phyloP scores from a whole-genome alignment of 805 yeast genomes.

The Nakazawaea molendinolei region DNA sequence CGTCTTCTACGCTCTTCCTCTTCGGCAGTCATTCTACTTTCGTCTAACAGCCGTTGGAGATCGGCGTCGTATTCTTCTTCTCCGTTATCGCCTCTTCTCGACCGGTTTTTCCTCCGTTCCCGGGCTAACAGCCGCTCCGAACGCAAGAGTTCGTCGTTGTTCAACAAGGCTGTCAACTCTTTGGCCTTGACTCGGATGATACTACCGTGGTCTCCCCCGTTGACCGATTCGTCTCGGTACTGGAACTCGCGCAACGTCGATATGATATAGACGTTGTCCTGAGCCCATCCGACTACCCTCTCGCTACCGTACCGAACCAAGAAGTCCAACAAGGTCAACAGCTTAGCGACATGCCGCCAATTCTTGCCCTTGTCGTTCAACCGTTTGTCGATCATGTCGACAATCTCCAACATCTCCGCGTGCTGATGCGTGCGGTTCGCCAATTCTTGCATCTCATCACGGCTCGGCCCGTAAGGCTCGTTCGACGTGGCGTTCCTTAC shows the following conservation, averaged over 20 bases:
- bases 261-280: conserved; percentile 79
- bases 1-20: conserved; percentile 62
- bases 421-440: conserved; percentile 64
- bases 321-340: conserved; percentile 83
- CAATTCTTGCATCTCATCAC: conserved; percentile 76
- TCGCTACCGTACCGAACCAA: conserved; percentile 82
- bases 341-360: conserved; percentile 94
- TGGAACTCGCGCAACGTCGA: conserved; percentile 89
- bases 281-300: conserved; percentile 86
- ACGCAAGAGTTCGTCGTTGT: conserved; percentile 74
- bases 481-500: conserved; percentile 92
- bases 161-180: conserved; percentile 72
- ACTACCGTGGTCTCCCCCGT: conserved; percentile 79
- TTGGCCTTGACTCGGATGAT: conserved; percentile 85
- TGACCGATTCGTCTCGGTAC: conserved; percentile 65
- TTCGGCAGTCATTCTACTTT: conserved; percentile 74
- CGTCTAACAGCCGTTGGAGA: conserved; percentile 72
- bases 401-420: conserved; percentile 76
- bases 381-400: conserved; percentile 92
- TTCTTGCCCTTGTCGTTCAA: conserved; percentile 93
- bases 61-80: conserved; percentile 62
- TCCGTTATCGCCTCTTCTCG: conserved; percentile 23
- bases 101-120: conserved; percentile 21
- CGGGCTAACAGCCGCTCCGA: conserved; percentile 51
- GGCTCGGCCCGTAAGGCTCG: conserved; percentile 78